Base-by-base conservation (phyloP, 768 basidiomycete species). In the Macrocybe gigantea region DNA sequence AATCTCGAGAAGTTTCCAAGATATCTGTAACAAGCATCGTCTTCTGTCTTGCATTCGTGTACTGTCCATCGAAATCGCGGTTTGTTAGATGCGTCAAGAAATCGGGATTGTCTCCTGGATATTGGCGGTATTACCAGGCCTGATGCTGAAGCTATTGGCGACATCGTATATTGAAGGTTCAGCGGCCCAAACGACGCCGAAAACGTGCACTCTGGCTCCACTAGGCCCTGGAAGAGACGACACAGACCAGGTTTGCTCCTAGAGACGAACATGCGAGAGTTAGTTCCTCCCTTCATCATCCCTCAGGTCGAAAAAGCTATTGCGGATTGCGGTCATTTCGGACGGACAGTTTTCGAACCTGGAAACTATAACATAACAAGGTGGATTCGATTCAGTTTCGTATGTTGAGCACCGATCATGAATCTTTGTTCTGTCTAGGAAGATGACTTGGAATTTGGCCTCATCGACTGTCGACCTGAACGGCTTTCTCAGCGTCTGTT, bases 321-420 rank as follows among this genome's bases (percentile, higher is more conserved):
- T 41, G 60, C 67, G 33, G 54, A 55, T 43, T 80, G 79, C 53
- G 78, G 79, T 0, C 68, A 72, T 33, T 62, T 60, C 42, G 77
- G 78, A 3, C 70, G 62, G 2, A 76, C 69, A 0, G 59, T 70
- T 5, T 72, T 80, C 53, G 68, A 66, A 39, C 36, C 62, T 0
- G 78, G 78, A 3, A 57, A 64, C 5, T 79, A 68, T 53, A 79
- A 78, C 52, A 75, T 80, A 14, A 80, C 79, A 0, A 67, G 75
- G 77, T 73, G 32, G 15, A 32, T 29, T n/a, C 29, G 12, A 44
- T 10, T 6, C 34, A 13, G 8, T 22, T 13, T 29, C 36, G 13
- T 10, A 39, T 38, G 36, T 33, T 33, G 12, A 12, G 12, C 4
- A 42, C 1, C 11, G 14, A 30, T 13, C 45, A n/a, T 10, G 22